Conservation (phyloP, 1,284 basidiomycete species). For the Puccinia coronata region DNA sequence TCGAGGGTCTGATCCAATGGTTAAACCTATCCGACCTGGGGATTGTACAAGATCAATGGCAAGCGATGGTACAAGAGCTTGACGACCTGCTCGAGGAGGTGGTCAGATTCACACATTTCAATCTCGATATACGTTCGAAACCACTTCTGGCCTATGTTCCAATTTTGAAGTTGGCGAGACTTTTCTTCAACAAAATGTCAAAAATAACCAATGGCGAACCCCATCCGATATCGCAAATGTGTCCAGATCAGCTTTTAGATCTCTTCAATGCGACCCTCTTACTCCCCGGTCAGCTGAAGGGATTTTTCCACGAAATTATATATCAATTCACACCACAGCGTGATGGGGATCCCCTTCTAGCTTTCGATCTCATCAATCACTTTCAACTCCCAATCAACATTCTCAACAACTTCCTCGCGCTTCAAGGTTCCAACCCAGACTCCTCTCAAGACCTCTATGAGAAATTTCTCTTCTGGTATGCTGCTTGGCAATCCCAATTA, state of each 20-base stretch:
- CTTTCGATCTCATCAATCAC: neutral
- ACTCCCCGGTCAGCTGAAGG: neutral
- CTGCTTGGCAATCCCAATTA: neutral
- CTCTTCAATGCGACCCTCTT: neutral
- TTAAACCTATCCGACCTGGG: neutral
- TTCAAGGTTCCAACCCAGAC: neutral
- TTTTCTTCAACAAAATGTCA: neutral
- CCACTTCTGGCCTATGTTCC: neutral
- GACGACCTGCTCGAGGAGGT: neutral
- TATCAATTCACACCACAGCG: neutral
- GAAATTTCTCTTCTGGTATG: neutral
- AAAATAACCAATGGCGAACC: conserved; percentile 6
- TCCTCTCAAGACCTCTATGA: neutral
- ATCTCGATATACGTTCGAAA: neutral
- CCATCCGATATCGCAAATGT: neutral
- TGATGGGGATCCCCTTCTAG: neutral
- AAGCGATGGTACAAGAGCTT: neutral
- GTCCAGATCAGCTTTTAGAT: neutral
- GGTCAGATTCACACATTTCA: neutral
- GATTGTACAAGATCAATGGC: neutral
- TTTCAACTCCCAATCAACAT: neutral
- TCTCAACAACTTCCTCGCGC: neutral
- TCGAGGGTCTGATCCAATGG: neutral
- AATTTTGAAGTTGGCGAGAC: neutral
- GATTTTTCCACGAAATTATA: neutral